Evolutionary conservation across 2,329 filamentous ascomycete genomes (phyloP), one percentile per base, ranked within the genome.

Genomic region (Trichoderma polysporum): DNA sequence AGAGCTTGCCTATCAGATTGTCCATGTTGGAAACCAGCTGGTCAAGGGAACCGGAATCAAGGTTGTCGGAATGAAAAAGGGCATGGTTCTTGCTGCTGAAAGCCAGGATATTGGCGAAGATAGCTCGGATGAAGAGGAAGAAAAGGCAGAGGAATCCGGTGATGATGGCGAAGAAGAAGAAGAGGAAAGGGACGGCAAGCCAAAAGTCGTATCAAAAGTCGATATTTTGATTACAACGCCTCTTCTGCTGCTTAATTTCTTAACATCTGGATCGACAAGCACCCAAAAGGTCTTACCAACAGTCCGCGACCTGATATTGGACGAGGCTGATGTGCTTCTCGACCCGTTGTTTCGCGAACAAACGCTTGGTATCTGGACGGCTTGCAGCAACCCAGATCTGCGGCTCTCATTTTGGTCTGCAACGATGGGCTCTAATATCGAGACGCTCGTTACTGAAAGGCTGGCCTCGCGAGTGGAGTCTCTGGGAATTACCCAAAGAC

Each of bases 291-390:
- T 83, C 5, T 78, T 97, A 5, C 87, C 91, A 0, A 85, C 86
- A 0, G 89, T 97, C 4, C 85, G 85, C 52, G 88, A 88, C 59
- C 81, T 99, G 19, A 85, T 98, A 39, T 83, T 99, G 2, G 95
- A 99, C 74, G 95, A 99, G 82, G 95, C 93, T 0, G 95, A 99
- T 77, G 93, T 98, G 15, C 89, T 99, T 6, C 86, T 99, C 12
- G 94, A 98, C 73, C 90, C 91, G 17, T 83, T 97, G 5, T 99
- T 99, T 82, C 87, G 91, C 66, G 91, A 95, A 25, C 93, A 97
- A 77, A 97, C 93, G 0, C 82, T 96, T 41, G 85, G 86, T 4
- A 89, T 98, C 69, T 97, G 94, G 93, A 86, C 87, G 49, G 87
- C 91, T 3, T 94, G 94, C 77, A 88, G 83, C 2, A 89, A 90